Evolutionary conservation across 2,329 filamentous ascomycete species (phyloP).

Genomic region (Aureobasidium leucospermi): DNA sequence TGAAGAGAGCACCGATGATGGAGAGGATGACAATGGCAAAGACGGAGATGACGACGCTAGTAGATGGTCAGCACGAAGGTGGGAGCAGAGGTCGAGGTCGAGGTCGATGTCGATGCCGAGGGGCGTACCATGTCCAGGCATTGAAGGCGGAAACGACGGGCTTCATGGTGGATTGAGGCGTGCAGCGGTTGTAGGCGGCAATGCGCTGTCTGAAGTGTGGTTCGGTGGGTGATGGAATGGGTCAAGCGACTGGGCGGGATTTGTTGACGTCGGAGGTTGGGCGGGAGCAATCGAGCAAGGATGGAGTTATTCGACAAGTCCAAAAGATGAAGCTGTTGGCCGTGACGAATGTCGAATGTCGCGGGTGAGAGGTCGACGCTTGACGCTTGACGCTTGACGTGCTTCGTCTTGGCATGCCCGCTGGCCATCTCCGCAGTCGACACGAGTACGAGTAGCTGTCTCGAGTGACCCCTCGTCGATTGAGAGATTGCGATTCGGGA

Average conservation of each 20-base stretch:
- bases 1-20: constrained; percentile 65
- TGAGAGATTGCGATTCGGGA: too few species aligned
- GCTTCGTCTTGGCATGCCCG: too few species aligned
- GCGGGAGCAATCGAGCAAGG: not conserved
- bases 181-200: not conserved
- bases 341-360: too few species aligned
- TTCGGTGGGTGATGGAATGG: not conserved
- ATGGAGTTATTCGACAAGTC: too few species aligned
- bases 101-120: too few species aligned
- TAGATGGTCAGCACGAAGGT: constrained; percentile 18
- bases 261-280: too few species aligned
- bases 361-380: too few species aligned
- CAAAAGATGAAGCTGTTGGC: too few species aligned
- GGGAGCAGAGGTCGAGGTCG: too few species aligned
- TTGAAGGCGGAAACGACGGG: constrained; percentile 85
- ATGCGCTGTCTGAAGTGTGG: not conserved
- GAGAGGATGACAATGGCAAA: constrained; percentile 61
- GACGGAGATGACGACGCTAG: constrained; percentile 62
- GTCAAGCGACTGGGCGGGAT: not conserved
- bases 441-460: too few species aligned
- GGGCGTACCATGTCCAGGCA: constrained; percentile 84
- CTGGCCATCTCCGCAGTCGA: too few species aligned
- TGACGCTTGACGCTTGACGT: too few species aligned
- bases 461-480: not conserved
- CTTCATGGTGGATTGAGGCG: constrained; percentile 63